Evolutionary conservation across 1,284 basidiomycete species (phyloP).

Genomic region (Naganishia liquefaciens): DNA sequence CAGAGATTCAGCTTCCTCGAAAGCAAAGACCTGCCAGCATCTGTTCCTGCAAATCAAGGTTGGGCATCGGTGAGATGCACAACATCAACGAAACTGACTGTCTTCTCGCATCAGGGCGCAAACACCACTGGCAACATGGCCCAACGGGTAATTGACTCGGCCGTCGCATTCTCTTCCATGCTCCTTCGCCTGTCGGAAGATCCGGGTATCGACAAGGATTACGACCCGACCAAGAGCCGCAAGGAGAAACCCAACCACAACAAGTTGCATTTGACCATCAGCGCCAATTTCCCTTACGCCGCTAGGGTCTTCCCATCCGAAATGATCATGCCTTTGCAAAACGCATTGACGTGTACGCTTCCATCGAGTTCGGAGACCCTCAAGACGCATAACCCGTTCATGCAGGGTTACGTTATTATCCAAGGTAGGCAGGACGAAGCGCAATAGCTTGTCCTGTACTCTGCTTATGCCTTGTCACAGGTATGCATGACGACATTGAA

Average conservation of each 20-base stretch:
- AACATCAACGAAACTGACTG: not conserved
- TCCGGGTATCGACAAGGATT: constrained; percentile 40
- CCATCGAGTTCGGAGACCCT: constrained; percentile 69
- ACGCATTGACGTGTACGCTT: constrained; percentile 84
- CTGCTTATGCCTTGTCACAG: constrained; percentile 53
- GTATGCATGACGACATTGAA: constrained; percentile 80
- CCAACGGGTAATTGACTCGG: constrained; percentile 55
- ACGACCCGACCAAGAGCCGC: constrained; percentile 36
- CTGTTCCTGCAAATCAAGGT: constrained; percentile 73
- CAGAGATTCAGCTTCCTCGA: constrained; percentile 49
- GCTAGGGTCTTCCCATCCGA: constrained; percentile 63
- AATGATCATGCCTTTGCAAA: constrained; percentile 87
- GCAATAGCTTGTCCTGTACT: not conserved
- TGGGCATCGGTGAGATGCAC: not conserved
- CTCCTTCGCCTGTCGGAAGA: constrained; percentile 49
- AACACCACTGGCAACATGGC: constrained; percentile 14
- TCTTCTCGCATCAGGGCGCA: not conserved
- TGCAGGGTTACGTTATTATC: constrained; percentile 73
- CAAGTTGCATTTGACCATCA: constrained; percentile 34
- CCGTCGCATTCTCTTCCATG: constrained; percentile 39
- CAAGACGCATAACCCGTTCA: constrained; percentile 79
- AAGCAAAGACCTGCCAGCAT: constrained; percentile 60
- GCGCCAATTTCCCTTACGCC: constrained; percentile 63
- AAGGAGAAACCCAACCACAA: constrained; percentile 42
- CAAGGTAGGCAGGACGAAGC: constrained; percentile 59